Evolutionary conservation across 768 basidiomycete species (phyloP), one percentile per base, ranked within the genome.

Genomic region (Pleurotus salmoneostramineus): DNA sequence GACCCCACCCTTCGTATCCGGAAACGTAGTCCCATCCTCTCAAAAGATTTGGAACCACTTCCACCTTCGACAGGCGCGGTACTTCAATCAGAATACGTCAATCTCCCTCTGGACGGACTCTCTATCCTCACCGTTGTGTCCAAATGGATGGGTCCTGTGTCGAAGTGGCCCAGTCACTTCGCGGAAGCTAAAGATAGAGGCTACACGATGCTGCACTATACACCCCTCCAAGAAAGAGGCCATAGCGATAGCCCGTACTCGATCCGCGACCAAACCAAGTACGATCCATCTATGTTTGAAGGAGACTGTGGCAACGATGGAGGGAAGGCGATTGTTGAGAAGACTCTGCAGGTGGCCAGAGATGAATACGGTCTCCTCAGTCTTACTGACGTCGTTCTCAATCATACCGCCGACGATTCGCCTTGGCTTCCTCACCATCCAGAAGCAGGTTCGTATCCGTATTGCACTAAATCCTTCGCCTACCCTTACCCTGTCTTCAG

Each of bases 131-230:
- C 92, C 4, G 79, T 96, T 40, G 87, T 99, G 46, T 96, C 95
- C 1, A 99, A 99, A 70, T 99, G 97, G 97, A 97, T 98, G 93
- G 96, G 95, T 1, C 81, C 88, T 1, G 71, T 93, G 36, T 70
- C 76, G 8, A 77, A 86, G 33, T 98, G 97, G 97, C 77, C 74
- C 45, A 77, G 79, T 3, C 85, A 92, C 68, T 91, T 97, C 62
- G 78, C 82, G 50, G 93, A 95, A 72, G 91, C 93, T 8, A 83
- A 86, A 54, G 81, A 91, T 55, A 79, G 96, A 49, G 96, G 97
- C 0, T 99, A 99, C 77, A 99, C 95, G 52, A 97, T 98, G 93
- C 75, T 99, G 44, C 97, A 99, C 68, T 99, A 90, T 78, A 91
- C 96, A 0, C 97, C 97, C 0, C 76, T 99, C 5, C 96, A 99